Conservation (phyloP, 495 filamentous ascomycete genomes). For the Baudoinia panamericana region DNA sequence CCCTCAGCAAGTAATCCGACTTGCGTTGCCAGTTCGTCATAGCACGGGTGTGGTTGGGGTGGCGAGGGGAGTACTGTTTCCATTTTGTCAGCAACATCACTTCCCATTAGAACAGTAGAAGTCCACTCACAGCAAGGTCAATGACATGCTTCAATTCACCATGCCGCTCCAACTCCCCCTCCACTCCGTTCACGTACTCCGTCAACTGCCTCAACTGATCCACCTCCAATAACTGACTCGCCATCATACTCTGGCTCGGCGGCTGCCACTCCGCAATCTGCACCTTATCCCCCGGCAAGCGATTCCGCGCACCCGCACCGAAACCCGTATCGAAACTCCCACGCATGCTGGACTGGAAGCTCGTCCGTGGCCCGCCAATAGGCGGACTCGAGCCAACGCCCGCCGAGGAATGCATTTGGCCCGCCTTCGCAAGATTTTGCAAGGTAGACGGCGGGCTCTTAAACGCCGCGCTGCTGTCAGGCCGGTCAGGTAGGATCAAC, state of each 20-base stretch:
- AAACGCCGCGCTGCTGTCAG: slow-evolving; percentile 9
- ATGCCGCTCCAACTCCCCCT: slow-evolving; percentile 72
- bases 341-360: slow-evolving; percentile 58
- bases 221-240: slow-evolving; percentile 58
- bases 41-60: slow-evolving; percentile 66
- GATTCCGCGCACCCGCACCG: slow-evolving; percentile 35
- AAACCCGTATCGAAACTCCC: slow-evolving; percentile 57
- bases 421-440: slow-evolving; percentile 1
- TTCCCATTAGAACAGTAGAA: background rate
- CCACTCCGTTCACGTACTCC: slow-evolving; percentile 70
- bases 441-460: slow-evolving; percentile 4
- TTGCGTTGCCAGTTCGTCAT: slow-evolving; percentile 96
- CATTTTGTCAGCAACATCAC: slow-evolving; percentile 1
- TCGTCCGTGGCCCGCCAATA: slow-evolving; percentile 33
- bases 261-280: slow-evolving; percentile 86
- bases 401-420: slow-evolving; percentile 9
- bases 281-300: slow-evolving; percentile 74
- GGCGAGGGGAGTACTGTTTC: slow-evolving; percentile 61
- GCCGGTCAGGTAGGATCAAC: slow-evolving; percentile 31
- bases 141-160: slow-evolving; percentile 54
- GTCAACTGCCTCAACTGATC: slow-evolving; percentile 67
- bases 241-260: slow-evolving; percentile 79
- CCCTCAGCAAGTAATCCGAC: slow-evolving; percentile 76
- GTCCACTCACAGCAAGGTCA: slow-evolving; percentile 54
- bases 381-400: background rate